Base-by-base conservation (phyloP, 345 rosid species). In the Eucalyptus marginata region DNA sequence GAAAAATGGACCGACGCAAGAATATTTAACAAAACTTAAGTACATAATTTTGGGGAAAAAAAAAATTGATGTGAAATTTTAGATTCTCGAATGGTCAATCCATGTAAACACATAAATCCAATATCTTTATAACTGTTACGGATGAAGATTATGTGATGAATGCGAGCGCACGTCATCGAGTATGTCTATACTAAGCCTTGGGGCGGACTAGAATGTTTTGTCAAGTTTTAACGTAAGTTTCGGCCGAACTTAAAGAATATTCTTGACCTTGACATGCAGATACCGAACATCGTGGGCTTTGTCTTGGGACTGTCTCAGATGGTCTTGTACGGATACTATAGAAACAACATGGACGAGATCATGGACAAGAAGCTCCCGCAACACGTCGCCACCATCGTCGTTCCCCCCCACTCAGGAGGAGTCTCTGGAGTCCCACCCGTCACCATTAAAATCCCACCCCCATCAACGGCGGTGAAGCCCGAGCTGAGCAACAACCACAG, bases 221-320 rank as follows among this genome's bases (percentile, higher is more conserved):
- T 50, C 17, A 18, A 54, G 66, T 33, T 86, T 52, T 31, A 66
- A 31, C 79, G 6, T 66, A 66, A 31, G 20, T 68, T 33, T 51
- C 8, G 54, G 54, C 54, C 8, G 54, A 51, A 51, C 76, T 64
- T 66, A 66, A 31, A 18, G 13, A 17, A 33, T 68, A 10, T 58
- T 56, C 25, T 27, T 86, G 50, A 13, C 50, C 27, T 46, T 10
- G 49, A 50, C 92, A 97, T 10, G 81, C 44, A 71, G 99, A 90
- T 96, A 14, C 99, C 99, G 54, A 97, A 96, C 80, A 88, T 97
- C 22, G 14, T 95, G 47, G 99, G 99, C 33, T 94, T 97, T 89
- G 18, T 92, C 86, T 66, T 97, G 85, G 99, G 99, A 64, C 79
- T 96, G 87, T 46, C 93, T 66, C 99, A 97, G 91, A 97, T 96